Conservation (phyloP, 352 stramenopile species). For the Thalassiosira delicatula region DNA sequence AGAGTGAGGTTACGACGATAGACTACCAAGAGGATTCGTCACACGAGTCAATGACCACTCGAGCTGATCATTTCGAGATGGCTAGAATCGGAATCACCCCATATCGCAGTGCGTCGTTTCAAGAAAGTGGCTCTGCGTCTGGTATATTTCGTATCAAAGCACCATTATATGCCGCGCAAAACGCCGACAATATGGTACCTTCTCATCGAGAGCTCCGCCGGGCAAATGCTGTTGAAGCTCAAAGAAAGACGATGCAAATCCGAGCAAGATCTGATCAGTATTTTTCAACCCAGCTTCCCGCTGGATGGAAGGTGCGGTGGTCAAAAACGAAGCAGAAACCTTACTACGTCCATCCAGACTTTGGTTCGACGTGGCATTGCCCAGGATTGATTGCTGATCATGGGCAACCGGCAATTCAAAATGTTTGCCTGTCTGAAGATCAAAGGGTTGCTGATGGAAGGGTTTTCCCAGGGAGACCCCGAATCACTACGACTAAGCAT, state of each 20-base stretch:
- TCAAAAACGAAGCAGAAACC: constrained; percentile 75
- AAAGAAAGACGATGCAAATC: no score
- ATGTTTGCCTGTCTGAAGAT: constrained; percentile 32
- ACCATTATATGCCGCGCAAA: not conserved
- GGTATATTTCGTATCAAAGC: constrained; percentile 25
- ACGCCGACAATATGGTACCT: not conserved
- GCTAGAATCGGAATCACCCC: not conserved
- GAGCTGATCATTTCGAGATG: constrained; percentile 17
- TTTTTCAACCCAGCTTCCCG: constrained; percentile 62
- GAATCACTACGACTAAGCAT: no score
- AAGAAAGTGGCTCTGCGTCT: no score
- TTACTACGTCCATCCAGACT: constrained; percentile 79
- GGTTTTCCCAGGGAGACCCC: no score
- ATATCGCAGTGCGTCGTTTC: no score
- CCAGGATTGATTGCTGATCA: constrained; percentile 54
- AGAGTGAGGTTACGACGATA: constrained; percentile 60
- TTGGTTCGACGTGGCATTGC: constrained; percentile 74
- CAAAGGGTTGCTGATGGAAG: constrained; percentile 25
- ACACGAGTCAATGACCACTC: constrained; percentile 40
- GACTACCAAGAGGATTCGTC: constrained; percentile 31
- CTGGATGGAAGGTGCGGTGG: constrained; percentile 73
- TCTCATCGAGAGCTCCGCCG: constrained; percentile 21
- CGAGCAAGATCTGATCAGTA: no score
- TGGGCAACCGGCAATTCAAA: no score
- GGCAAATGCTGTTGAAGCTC: constrained; percentile 4